Base-by-base conservation (phyloP, 352 stramenopile genomes). In the Globisporangium takayamanum region DNA sequence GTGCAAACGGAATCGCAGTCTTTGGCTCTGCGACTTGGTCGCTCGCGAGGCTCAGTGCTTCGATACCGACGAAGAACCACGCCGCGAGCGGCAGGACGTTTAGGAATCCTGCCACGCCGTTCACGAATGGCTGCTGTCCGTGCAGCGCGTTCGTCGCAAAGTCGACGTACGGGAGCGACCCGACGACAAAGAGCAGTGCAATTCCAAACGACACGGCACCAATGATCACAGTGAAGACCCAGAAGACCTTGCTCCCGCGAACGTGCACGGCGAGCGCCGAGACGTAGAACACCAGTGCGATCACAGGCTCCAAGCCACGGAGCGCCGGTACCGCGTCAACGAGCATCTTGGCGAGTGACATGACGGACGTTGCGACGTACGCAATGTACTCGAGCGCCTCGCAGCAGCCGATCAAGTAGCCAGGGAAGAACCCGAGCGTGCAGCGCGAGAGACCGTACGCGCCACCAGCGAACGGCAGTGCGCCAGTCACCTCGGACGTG, bases 381-480 rank as follows among this genome's bases (percentile, higher is more conserved):
- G 57, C 63, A 30, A 75, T 70, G 55, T 77, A 77, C 61, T 73
- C 64, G 48, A 75, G 47, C 11, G 63, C 41, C 55, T 78, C 70
- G 30, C 52, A 51, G 54, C 67, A 74, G 39, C 70, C 70, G 52
- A 73, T 69, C 42, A 75, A 41, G 53, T 68, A 78, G 26, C 48
- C 70, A 0, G 60, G 25, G 4, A 30, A 56, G 37, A 62, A 56
- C 3, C 48, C 57, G 28, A 69, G 36, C 12, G 66, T 70, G 55
- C 56, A 62, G 2, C 48, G 14, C 12, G 48, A 50, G 0, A 62
- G 12, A 6, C 48, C 48, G 18, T 62, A 62, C 42, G 45, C 56
- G 12, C 60, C n/a, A n/a, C 67, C 67, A 0, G 64, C 67, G 30
- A 75, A 78, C 42, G 67, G 67, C 33, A 75, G 48, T 44, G 63